Evolutionary conservation across 257 asterid species (phyloP), one percentile per base, ranked within the genome.

Genomic region (Jasminum sambac): DNA sequence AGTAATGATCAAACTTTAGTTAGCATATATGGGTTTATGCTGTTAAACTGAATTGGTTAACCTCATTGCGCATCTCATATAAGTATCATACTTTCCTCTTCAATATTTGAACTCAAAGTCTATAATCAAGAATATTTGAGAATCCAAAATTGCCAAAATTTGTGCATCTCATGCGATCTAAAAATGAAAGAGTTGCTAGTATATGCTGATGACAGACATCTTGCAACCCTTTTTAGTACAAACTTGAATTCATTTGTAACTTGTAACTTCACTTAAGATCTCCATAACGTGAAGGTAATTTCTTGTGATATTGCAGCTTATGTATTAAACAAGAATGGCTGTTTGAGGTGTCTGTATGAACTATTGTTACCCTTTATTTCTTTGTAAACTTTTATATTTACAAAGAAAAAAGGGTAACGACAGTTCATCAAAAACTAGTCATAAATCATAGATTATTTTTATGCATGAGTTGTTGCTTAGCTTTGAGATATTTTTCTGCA

Each of bases 401-500:
- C n/a, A n/a, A n/a, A n/a, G n/a, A n/a, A n/a, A n/a, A n/a, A n/a
- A n/a, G n/a, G n/a, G n/a, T n/a, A n/a, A n/a, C n/a, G n/a, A n/a
- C n/a, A n/a, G n/a, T n/a, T 34, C 25, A 66, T 25, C 26, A 48
- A 34, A 19, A 23, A 8, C 10, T 38, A 38, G 41, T 5, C 8
- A 38, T 9, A n/a, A 13, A 8, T 67, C 8, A 16, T 67, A 34
- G 26, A 26, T 44, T 24, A 5, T 30, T 61, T 3, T 70, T 43
- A 37, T 52, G 44, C 34, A 24, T 69, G 58, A 78, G 58, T 26
- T 63, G 41, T 50, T 71, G 63, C 76, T 88, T 66, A 84, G 61
- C 24, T 64, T 50, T 71, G 38, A 46, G 62, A 62, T 50, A 11
- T 64, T 78, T 70, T 78, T 46, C 80, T 82, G 75, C 85, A 90